Conservation (phyloP, 768 basidiomycete species). For the Pleurotus sapidus region DNA sequence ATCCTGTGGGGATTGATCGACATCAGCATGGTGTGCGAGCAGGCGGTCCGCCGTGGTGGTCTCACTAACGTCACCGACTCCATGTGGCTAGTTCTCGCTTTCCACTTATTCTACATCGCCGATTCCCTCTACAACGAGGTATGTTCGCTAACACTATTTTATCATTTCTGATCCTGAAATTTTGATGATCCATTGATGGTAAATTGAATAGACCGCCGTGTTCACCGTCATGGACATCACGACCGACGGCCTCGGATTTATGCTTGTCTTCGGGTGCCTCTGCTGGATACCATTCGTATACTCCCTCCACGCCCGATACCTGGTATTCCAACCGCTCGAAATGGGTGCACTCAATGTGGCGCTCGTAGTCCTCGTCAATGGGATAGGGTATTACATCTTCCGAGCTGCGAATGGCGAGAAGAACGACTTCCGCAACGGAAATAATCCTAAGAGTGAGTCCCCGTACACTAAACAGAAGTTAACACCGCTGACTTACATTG, state of each 20-base stretch:
- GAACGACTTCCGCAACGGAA: slow-evolving; percentile 90
- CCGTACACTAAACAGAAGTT: neutral
- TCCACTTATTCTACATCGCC: slow-evolving; percentile 83
- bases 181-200: neutral
- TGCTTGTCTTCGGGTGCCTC: slow-evolving; percentile 91
- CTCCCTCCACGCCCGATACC: slow-evolving; percentile 88
- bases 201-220: slow-evolving; percentile 61
- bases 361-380: slow-evolving; percentile 60
- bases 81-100: slow-evolving; percentile 84
- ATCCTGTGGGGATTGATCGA: slow-evolving; percentile 90
- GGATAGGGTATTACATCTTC: slow-evolving; percentile 88
- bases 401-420: slow-evolving; percentile 86
- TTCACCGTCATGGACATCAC: slow-evolving; percentile 97
- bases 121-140: slow-evolving; percentile 92
- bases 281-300: slow-evolving; percentile 96
- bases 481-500: neutral
- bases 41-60: slow-evolving; percentile 74
- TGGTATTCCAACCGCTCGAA: slow-evolving; percentile 81
- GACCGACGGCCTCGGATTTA: slow-evolving; percentile 96
- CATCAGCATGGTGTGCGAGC: slow-evolving; percentile 87
- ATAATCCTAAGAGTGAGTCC: slow-evolving; percentile 83
- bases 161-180: neutral
- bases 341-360: slow-evolving; percentile 59
- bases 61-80: slow-evolving; percentile 72
- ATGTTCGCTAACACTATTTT: no score